Evolutionary conservation across 2,329 filamentous ascomycete species (phyloP), one percentile per base, ranked within the genome.

Genomic region (Cryphonectria japonica): DNA sequence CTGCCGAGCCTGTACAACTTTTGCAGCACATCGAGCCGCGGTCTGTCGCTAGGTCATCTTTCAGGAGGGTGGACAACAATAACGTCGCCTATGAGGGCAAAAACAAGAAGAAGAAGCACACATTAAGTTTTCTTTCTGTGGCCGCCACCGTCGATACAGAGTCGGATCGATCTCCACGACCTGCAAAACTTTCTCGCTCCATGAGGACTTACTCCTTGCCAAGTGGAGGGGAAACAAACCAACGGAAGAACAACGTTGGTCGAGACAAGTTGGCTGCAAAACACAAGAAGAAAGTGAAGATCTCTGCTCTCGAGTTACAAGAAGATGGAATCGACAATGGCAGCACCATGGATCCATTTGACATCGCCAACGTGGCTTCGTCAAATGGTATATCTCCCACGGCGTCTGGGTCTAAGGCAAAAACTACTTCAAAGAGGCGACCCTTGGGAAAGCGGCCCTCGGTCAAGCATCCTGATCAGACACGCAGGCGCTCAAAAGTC

Each of bases 291-390:
- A 52, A 66, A 9, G 63, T 64, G 13, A 72, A 60, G 50, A 2
- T 67, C 32, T 39, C 68, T 26, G 68, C 59, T 2, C 64, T 61
- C 4, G 68, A 67, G 26, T 8, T 69, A 14, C 64, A 72, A 9
- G 13, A 14, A 0, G 63, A 64, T 9, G 9, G 16, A 16, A 14
- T 52, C 2, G 3, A 34, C 13, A 37, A 29, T 9, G 16, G 14
- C 2, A 32, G 32, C 22, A 16, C n/a, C 9, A 26, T 19, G 9
- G 32, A 65, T 2, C 46, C 64, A 19, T 66, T 66, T 22, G 64
- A 57, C 22, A 52, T 26, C 9, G 8, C 46, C 5, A 32, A 54
- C 19, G 39, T 54, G 3, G 32, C 46, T 16, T 32, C 34, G 41
- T 57, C 64, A 37, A 34, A 32, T n/a, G 64, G 43, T 1, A 1